Evolutionary conservation across 1,284 basidiomycete genomes (phyloP), one percentile per base, ranked within the genome.

Genomic region (Cutaneotrichosporon cutaneum): DNA sequence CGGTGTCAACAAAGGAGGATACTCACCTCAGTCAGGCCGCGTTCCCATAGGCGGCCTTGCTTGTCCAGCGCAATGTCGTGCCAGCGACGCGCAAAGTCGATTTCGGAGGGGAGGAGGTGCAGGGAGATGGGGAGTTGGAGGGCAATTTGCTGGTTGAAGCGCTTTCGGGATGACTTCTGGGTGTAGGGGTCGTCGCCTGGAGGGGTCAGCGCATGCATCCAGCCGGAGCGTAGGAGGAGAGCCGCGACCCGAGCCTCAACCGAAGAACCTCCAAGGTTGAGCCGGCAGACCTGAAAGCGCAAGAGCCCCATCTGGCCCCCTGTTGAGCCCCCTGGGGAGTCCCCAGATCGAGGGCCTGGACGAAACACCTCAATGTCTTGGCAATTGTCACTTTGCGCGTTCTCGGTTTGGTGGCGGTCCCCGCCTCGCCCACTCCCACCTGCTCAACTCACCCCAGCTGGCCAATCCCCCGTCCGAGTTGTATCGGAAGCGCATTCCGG

Each of bases 61-160:
- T 36, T 54, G 32, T 54, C 52, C 5, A 54, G 21, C 3, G 52
- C 52, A 39, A 54, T 54, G 35, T 54, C 52, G 22, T 54, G 52
- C 52, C 52, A 54, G 9, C 35, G 52, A 11, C 35, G 33, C 5
- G 52, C 52, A 13, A 39, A 24, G 13, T 54, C 52, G 35, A 54
- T 22, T 4, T 22, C 35, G 13, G 52, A 33, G 10, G 52, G 52
- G 9, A 33, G 33, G 21, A 27, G 10, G 35, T 54, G 52, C 21
- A 54, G 35, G 13, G 21, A 21, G 35, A 54, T 54, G 16, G 33
- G 52, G 32, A 26, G 26, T 14, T 50, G 26, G 52, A 39, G 48
- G 3, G 48, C 24, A 30, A 27, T 30, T 51, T 51, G 39, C 13
- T 30, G 26, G 48, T 48, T 48, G 45, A 48, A 48, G 13, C 9